Conservation (phyloP, 306 rosid genomes). For the Fragaria vesca region DNA sequence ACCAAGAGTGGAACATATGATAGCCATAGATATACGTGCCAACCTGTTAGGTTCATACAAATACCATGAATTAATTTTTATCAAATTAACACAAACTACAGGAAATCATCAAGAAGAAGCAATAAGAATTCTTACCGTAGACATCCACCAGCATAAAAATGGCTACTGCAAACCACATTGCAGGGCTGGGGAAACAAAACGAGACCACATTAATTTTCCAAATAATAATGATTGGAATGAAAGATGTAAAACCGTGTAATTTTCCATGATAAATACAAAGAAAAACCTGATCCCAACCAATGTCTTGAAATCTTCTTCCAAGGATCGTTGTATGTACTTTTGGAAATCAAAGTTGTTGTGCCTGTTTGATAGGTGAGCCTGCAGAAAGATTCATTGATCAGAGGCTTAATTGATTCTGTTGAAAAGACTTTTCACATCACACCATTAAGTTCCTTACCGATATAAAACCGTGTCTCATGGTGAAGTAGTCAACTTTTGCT, state of each 20-base stretch:
- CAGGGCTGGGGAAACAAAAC: constrained; percentile 32
- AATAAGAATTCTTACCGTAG: constrained; percentile 21
- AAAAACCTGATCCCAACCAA: constrained; percentile 38
- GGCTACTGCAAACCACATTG: constrained; percentile 40
- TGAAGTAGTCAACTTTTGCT: constrained; percentile 45
- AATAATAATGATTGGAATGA: not conserved
- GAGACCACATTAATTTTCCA: not conserved
- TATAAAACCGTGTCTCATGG: constrained; percentile 46
- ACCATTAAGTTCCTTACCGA: constrained; percentile 22
- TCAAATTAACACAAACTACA: not conserved
- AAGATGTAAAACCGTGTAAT: constrained; percentile 5
- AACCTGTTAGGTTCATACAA: constrained; percentile 26
- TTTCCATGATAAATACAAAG: not conserved
- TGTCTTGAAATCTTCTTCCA: constrained; percentile 43
- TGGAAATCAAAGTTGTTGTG: constrained; percentile 35
- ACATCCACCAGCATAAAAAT: constrained; percentile 38
- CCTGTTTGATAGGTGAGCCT: constrained; percentile 39
- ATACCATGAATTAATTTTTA: not conserved
- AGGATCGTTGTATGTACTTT: constrained; percentile 31
- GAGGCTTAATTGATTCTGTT: not conserved
- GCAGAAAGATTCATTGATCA: constrained; percentile 10
- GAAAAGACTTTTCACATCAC: not conserved
- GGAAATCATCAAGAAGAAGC: not conserved
- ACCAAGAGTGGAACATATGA: constrained; percentile 39
- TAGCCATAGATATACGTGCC: constrained; percentile 34